Evolutionary conservation across 106 monocot species (phyloP).

Genomic region (Apostasia shenzhenica): DNA sequence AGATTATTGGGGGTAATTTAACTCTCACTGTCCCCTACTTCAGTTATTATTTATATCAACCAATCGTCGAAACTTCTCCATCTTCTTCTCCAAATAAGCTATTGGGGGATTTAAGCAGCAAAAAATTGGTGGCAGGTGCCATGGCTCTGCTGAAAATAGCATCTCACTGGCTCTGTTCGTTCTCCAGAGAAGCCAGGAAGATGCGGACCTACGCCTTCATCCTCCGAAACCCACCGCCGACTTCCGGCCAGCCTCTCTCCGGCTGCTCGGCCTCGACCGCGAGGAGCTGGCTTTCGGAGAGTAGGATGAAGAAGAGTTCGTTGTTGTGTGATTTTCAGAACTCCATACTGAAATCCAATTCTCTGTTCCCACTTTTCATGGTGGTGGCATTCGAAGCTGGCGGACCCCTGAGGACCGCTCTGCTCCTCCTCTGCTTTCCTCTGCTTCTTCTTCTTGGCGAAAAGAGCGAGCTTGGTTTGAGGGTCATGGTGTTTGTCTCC

Average conservation of each 20-base stretch:
- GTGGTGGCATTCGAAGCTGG: constrained; percentile 79
- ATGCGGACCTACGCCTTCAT: constrained; percentile 17
- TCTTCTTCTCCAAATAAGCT: no score
- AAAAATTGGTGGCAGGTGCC: neutral
- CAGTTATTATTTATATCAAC: no score
- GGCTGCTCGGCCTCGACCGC: constrained; percentile 1
- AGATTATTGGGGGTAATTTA: no score
- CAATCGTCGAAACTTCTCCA: no score
- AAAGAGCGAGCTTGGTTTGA: constrained; percentile 15
- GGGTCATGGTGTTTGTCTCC: constrained; percentile 59
- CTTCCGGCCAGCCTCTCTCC: constrained; percentile 6
- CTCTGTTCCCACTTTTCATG: constrained; percentile 85
- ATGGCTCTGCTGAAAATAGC: constrained; percentile 34
- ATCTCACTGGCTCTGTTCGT: constrained; percentile 35
- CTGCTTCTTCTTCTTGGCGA: constrained; percentile 30
- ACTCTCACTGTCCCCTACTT: no score
- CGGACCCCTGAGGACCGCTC: constrained; percentile 35
- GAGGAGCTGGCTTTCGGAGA: constrained; percentile 19
- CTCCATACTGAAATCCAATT: constrained; percentile 30
- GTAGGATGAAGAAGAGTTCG: constrained; percentile 15
- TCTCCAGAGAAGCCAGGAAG: constrained; percentile 35
- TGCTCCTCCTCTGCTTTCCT: constrained; percentile 49
- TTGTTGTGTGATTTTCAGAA: constrained; percentile 42
- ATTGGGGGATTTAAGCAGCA: no score
- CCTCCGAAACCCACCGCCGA: constrained; percentile 1